Evolutionary conservation across 257 asterid species (phyloP).

Genomic region (Nemophila menziesii): DNA sequence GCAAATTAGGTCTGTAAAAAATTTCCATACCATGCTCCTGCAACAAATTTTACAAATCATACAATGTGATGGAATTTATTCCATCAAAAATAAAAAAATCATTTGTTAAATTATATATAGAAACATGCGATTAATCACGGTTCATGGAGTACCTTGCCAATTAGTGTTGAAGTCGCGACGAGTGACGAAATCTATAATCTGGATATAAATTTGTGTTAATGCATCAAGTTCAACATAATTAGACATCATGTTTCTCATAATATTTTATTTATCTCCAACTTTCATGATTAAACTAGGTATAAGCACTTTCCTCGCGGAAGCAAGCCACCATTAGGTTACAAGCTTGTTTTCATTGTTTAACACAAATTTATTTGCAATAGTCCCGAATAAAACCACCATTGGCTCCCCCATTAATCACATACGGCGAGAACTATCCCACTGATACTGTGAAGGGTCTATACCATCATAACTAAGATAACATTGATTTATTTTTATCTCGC

Average conservation of each 20-base stretch:
- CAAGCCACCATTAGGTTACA: slow-evolving; percentile 64
- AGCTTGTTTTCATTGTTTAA: slow-evolving; percentile 57
- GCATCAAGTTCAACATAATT: slow-evolving; percentile 54
- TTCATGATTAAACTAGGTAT: slow-evolving; percentile 36
- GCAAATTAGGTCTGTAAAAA: too few species aligned
- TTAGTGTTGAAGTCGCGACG: slow-evolving; percentile 38
- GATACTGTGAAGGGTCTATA: too few species aligned
- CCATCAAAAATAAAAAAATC: too few species aligned
- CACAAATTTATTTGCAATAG: slow-evolving; percentile 42
- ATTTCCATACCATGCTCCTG: too few species aligned
- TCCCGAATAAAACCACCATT: slow-evolving; percentile 31
- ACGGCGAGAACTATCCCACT: too few species aligned
- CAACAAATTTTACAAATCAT: too few species aligned
- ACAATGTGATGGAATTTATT: too few species aligned
- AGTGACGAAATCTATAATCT: slow-evolving; percentile 36
- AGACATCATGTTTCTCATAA: slow-evolving; percentile 44
- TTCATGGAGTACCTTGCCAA: slow-evolving; percentile 77
- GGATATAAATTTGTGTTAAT: slow-evolving; percentile 36
- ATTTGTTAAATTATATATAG: too few species aligned
- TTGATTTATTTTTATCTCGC: too few species aligned
- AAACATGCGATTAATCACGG: too few species aligned
- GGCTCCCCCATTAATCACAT: slow-evolving; percentile 26
- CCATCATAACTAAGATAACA: too few species aligned
- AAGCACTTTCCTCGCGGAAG: slow-evolving; percentile 33
- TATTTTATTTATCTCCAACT: slow-evolving; percentile 45